Conservation (phyloP, 1,139 yeast genomes). For the Schwanniomyces etchellsii region DNA sequence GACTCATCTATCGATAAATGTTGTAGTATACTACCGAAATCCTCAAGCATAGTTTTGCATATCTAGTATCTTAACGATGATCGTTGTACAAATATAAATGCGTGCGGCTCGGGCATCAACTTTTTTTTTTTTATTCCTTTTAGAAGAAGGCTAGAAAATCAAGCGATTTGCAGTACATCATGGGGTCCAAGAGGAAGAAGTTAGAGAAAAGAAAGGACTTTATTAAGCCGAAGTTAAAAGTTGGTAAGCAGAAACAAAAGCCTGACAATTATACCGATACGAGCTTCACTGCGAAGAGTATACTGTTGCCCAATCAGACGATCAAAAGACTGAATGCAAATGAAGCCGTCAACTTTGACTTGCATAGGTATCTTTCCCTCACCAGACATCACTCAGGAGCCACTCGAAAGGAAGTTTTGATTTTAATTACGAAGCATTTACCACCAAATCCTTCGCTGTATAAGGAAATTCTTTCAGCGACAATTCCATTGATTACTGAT, state of each 20-base stretch:
- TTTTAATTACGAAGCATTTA: conserved; percentile 39
- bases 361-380: conserved; percentile 56
- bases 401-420: conserved; percentile 71
- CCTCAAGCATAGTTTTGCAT: too few species aligned
- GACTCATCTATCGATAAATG: background rate
- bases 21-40: background rate
- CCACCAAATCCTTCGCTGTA: conserved; percentile 49
- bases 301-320: conserved; percentile 57
- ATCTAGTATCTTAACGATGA: background rate
- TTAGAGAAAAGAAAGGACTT: conserved; percentile 71
- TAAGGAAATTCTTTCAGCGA: conserved; percentile 51
- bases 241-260: conserved; percentile 74
- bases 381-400: conserved; percentile 72
- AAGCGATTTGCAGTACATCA: too few species aligned
- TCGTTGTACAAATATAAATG: too few species aligned
- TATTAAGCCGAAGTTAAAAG: conserved; percentile 74
- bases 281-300: conserved; percentile 71
- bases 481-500: conserved; percentile 60
- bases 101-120: too few species aligned
- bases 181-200: conserved; percentile 58
- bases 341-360: conserved; percentile 34
- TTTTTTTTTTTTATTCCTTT: too few species aligned
- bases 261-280: conserved; percentile 80
- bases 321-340: conserved; percentile 19
- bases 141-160: too few species aligned